phyloP scores from a whole-genome alignment of 2,329 filamentous ascomycete genomes.

The Epichloe elymi region DNA sequence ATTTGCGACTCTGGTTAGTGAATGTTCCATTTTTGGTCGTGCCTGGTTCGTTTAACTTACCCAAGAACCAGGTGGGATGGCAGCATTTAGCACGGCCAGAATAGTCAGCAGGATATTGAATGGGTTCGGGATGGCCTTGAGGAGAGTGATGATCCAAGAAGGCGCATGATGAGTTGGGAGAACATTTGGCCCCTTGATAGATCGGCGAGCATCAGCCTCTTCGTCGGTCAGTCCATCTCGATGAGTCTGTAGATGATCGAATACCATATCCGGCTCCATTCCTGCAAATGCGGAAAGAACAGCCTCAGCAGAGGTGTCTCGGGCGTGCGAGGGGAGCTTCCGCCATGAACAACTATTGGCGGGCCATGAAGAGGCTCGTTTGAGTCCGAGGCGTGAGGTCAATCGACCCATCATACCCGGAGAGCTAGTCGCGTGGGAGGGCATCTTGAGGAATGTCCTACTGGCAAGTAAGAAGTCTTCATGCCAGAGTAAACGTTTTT shows the following conservation, averaged over 20 bases:
- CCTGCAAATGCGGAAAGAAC: slow-evolving; percentile 11
- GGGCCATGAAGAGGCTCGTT: slow-evolving; percentile 1
- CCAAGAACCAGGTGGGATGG: slow-evolving; percentile 10
- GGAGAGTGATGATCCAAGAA: slow-evolving; percentile 14
- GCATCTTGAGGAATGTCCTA: slow-evolving; percentile 3
- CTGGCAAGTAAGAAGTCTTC: slow-evolving; percentile 1
- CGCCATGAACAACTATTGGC: slow-evolving; percentile 6
- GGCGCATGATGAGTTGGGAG: slow-evolving; percentile 14
- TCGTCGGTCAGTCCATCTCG: slow-evolving; percentile 10
- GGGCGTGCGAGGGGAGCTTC: slow-evolving; percentile 5
- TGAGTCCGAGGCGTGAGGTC: not conserved
- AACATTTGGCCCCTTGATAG: slow-evolving; percentile 12
- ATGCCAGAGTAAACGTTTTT: slow-evolving; percentile 4
- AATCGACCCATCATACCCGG: not conserved
- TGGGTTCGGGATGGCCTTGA: slow-evolving; percentile 15
- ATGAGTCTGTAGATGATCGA: slow-evolving; percentile 12
- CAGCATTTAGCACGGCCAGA: slow-evolving; percentile 14
- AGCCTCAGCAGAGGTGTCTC: slow-evolving; percentile 9
- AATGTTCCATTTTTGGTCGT: not conserved
- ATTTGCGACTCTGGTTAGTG: not conserved
- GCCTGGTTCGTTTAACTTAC: slow-evolving; percentile 1
- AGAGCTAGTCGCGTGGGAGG: not conserved
- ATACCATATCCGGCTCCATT: slow-evolving; percentile 8
- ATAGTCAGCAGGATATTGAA: slow-evolving; percentile 14
- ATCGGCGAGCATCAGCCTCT: slow-evolving; percentile 12